Evolutionary conservation across 331 rosid species (phyloP).

Genomic region (Acacia concinna): DNA sequence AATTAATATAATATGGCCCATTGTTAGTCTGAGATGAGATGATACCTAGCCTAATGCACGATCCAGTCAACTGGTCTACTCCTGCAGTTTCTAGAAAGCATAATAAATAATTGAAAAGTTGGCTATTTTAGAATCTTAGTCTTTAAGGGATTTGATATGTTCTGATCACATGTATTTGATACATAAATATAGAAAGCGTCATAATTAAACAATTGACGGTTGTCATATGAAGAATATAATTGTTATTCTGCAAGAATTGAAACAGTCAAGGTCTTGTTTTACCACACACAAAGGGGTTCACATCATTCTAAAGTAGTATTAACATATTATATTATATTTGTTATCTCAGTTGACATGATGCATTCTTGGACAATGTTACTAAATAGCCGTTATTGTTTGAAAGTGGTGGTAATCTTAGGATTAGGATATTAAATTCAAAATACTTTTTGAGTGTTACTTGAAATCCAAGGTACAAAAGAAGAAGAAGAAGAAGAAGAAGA

Average conservation of each 20-base stretch:
- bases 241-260: background rate
- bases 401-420: background rate
- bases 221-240: background rate
- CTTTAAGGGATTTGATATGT: background rate
- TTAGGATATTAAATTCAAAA: background rate
- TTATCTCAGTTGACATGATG: background rate
- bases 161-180: background rate
- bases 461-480: background rate
- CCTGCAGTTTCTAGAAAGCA: constrained; percentile 31
- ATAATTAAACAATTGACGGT: background rate
- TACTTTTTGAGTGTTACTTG: background rate
- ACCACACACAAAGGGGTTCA: background rate
- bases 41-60: constrained; percentile 41
- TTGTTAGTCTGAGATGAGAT: constrained; percentile 40
- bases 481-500: background rate
- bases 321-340: background rate
- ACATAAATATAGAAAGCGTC: background rate
- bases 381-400: background rate
- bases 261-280: background rate
- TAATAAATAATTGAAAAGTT: constrained; percentile 2
- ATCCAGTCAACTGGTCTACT: constrained; percentile 46
- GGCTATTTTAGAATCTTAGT: constrained; percentile 5
- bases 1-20: constrained; percentile 2
- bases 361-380: background rate
- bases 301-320: background rate